Conservation (phyloP, 495 filamentous ascomycete species). For the Geopyxis carbonaria region DNA sequence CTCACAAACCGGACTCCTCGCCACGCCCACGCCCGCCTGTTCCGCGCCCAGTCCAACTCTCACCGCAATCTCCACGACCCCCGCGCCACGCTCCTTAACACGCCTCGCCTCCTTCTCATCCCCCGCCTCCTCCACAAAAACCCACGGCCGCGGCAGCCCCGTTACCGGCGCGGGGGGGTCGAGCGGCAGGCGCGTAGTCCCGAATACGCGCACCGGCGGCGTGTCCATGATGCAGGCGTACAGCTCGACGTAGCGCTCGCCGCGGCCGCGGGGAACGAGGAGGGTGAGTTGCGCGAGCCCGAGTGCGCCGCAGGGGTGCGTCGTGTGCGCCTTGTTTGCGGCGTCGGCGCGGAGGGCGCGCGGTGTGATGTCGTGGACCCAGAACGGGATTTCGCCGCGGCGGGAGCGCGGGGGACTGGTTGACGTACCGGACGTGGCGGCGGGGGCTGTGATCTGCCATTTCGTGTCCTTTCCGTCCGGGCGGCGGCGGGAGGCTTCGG, state of each 20-base stretch:
- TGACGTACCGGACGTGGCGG: conserved; percentile 12
- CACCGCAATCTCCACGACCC: conserved; percentile 23
- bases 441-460: conserved; percentile 37
- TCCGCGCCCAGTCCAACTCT: conserved; percentile 16
- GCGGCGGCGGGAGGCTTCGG: conserved; percentile 29
- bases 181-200: conserved; percentile 16
- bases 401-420: conserved; percentile 9
- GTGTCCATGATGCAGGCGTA: conserved; percentile 21
- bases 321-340: conserved; percentile 16
- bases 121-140: conserved; percentile 21
- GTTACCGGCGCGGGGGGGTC: conserved; percentile 13
- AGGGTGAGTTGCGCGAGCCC: conserved; percentile 32
- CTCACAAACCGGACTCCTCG: conserved; percentile 18
- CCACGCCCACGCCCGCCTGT: conserved; percentile 17
- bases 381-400: conserved; percentile 33
- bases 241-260: conserved; percentile 15
- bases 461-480: conserved; percentile 32
- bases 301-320: conserved; percentile 31
- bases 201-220: conserved; percentile 17
- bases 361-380: conserved; percentile 38
- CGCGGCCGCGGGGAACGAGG: conserved; percentile 17
- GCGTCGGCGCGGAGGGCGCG: conserved; percentile 32
- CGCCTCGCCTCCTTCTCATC: conserved; percentile 17
- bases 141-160: conserved; percentile 15
- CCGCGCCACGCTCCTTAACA: conserved; percentile 16